These are phyloP conservation scores for Dittrichia graveolens DNA, from an alignment of 129 eudicot species.

Conservation along the genomic window DNA sequence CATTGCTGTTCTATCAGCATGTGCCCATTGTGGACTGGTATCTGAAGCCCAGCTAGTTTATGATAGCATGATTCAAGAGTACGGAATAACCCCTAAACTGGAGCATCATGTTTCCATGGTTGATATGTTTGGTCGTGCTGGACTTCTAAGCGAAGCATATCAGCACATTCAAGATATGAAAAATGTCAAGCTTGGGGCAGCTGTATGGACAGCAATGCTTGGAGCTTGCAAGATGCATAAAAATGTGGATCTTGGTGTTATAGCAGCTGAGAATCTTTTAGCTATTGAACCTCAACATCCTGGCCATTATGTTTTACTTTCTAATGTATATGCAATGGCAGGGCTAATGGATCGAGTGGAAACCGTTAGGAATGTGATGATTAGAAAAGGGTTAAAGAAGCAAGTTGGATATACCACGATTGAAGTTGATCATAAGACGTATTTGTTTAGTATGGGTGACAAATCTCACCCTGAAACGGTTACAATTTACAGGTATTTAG, in stretches of 20 bases:
- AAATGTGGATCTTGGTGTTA: constrained; percentile 52
- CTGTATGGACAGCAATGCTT: constrained; percentile 70
- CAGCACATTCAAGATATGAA: constrained; percentile 41
- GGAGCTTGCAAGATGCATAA: constrained; percentile 76
- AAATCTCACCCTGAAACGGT: constrained; percentile 55
- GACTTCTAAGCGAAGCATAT: constrained; percentile 53
- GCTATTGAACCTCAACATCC: constrained; percentile 51
- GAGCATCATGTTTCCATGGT: constrained; percentile 82
- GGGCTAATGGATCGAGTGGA: constrained; percentile 66
- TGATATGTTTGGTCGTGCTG: constrained; percentile 68
- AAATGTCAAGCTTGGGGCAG: constrained; percentile 33
- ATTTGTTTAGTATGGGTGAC: constrained; percentile 58
- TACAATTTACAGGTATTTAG: constrained; percentile 47
- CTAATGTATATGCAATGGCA: constrained; percentile 63
- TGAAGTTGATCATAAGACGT: constrained; percentile 55
- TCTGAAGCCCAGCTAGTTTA: constrained; percentile 49
- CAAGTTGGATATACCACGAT: constrained; percentile 64
- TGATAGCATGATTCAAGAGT: constrained; percentile 41
- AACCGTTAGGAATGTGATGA: constrained; percentile 53
- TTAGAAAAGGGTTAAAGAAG: constrained; percentile 58
- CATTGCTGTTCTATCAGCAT: constrained; percentile 53
- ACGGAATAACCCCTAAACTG: constrained; percentile 38
- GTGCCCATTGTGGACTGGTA: constrained; percentile 66
- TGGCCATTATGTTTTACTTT: constrained; percentile 64
- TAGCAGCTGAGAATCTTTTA: constrained; percentile 61